A percentile compares a stretch with the other conserved stretches of the same genome.
phyloP scores from a whole-genome alignment of 164 flowering plant species.

The Magnolia officinalis region DNA sequence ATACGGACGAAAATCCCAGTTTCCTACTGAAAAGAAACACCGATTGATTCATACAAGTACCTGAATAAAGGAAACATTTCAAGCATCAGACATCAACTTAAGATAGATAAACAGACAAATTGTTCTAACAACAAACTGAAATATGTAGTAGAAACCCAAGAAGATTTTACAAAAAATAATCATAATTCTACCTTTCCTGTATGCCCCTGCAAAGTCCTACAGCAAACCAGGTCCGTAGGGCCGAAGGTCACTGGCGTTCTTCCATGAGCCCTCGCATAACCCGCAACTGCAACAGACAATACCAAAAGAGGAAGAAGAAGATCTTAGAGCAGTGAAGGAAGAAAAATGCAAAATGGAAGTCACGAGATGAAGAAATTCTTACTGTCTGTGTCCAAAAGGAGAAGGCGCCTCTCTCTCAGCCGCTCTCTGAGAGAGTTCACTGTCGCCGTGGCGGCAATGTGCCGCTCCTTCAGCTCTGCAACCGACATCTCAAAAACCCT shows the following conservation, averaged over 20 bases:
- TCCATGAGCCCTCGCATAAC: slow-evolving; percentile 64
- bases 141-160: background rate
- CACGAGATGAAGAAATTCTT: background rate
- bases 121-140: too few relatives aligned
- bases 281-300: slow-evolving; percentile 51
- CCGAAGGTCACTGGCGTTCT: slow-evolving; percentile 62
- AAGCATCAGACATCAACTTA: too few relatives aligned
- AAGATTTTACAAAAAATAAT: too few relatives aligned
- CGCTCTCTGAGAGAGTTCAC: slow-evolving; percentile 62
- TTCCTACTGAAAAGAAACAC: too few relatives aligned
- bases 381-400: slow-evolving; percentile 87
- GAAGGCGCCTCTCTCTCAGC: slow-evolving; percentile 67
- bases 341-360: background rate
- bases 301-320: background rate
- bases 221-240: slow-evolving; percentile 90
- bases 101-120: too few relatives aligned
- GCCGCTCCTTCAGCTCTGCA: slow-evolving; percentile 78
- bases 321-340: background rate
- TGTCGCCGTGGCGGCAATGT: slow-evolving; percentile 57
- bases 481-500: slow-evolving; percentile 50
- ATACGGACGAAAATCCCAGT: too few relatives aligned
- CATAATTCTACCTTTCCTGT: slow-evolving; percentile 63
- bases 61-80: too few relatives aligned
- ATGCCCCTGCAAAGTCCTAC: slow-evolving; percentile 89
- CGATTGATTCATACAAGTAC: too few relatives aligned